Base-by-base conservation (phyloP, 768 basidiomycete species). In the Leccinum uliginosum region DNA sequence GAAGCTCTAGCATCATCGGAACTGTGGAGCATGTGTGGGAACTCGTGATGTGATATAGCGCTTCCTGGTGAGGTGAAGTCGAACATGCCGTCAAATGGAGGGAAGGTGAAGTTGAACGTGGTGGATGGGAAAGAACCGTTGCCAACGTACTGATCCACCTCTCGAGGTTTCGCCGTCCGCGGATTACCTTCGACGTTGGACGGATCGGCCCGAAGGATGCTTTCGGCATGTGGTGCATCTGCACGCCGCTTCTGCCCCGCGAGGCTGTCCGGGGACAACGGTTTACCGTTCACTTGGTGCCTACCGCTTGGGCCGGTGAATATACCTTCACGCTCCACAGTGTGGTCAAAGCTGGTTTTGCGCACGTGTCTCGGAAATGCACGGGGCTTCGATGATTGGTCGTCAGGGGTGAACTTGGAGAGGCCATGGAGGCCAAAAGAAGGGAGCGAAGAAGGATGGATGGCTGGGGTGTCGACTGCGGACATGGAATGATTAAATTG, bases 291-390 rank as follows among this genome's bases (percentile, higher is more conserved):
- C 60, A 90, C 85, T 70, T 91, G 88, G 74, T 92, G 89, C 50
- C 89, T 79, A 55, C 87, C 86, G 62, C 80, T 80, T 50, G 83
- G 72, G 43, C 81, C 82, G 29, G 76, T 66, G 57, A 84, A 75
- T 54, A 86, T 79, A 35, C 80, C 83, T 59, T 87, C 84, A 61
- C 81, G 83, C 35, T 82, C 80, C 40, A 95, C 86, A 4, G 93
- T 94, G 73, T 94, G 93, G 71, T 97, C 93, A 70, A 94, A 96
- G 72, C 91, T 93, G 47, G 93, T 92, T 78, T 97, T 97, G 59
- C 93, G 83, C 57, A 93, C 91, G 71, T 89, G 88, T 58, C 87
- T 83, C 52, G 93, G 91, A 68, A 93, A 91, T 29, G 79, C 73
- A 60, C 80, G 84, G 62, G 78, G 66, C 59, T 74, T 74, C 51